phyloP scores from a whole-genome alignment of 2,329 filamentous ascomycete genomes.

The Magnaporthiopsis rhizophila region DNA sequence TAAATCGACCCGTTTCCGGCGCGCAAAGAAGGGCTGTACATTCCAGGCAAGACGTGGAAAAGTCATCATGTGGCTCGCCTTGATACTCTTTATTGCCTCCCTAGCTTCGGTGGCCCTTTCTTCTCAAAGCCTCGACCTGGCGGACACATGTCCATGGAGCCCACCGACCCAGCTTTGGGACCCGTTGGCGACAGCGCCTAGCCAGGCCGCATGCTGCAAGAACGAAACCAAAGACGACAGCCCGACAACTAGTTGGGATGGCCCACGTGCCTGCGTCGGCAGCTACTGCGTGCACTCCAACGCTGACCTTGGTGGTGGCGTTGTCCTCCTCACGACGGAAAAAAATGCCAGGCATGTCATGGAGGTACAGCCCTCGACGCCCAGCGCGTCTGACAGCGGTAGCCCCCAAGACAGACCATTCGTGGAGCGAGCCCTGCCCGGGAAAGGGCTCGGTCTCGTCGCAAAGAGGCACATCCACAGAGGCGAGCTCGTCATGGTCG shows the following conservation, averaged over 20 bases:
- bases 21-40: too few relatives aligned
- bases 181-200: too few relatives aligned
- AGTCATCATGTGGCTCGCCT: too few relatives aligned
- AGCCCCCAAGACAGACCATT: constrained; percentile 17
- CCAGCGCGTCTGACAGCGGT: neutral
- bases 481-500: constrained; percentile 27
- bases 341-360: constrained; percentile 10
- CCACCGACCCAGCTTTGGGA: too few relatives aligned
- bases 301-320: constrained; percentile 11
- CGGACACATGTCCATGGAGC: too few relatives aligned
- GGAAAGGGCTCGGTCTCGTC: constrained; percentile 28
- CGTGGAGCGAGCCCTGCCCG: constrained; percentile 19
- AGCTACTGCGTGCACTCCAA: constrained; percentile 16
- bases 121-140: too few relatives aligned
- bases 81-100: too few relatives aligned
- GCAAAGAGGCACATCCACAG: constrained; percentile 25
- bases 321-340: constrained; percentile 14
- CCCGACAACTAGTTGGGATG: constrained; percentile 11
- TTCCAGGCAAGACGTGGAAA: too few relatives aligned
- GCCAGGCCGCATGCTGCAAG: too few relatives aligned
- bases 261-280: constrained; percentile 13
- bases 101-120: too few relatives aligned
- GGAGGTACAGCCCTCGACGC: neutral
- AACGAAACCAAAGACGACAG: too few relatives aligned
- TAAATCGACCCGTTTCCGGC: too few relatives aligned